Evolutionary conservation across 192 early-diverging fungal species (phyloP), one percentile per base, ranked within the genome.

Genomic region (Mycoemilia scoparia): DNA sequence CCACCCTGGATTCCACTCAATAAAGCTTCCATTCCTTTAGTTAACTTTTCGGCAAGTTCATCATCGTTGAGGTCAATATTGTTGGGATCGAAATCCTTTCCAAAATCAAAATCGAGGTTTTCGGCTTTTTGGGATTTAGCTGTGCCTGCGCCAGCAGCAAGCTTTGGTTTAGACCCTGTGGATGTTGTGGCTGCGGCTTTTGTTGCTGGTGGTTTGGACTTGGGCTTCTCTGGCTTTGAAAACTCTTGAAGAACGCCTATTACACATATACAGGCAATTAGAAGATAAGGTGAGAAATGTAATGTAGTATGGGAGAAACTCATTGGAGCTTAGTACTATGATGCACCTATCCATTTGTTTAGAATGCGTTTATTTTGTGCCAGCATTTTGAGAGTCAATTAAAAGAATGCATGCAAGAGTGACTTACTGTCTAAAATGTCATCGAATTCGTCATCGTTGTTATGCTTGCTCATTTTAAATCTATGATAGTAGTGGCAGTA

Each of bases 241-340:
- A 84, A 83, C 43, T 81, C 77, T 41, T 84, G 79, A 27, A 84
- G 54, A 26, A 78, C 78, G 47, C 76, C 79, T 79, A 36, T 23
- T n/a, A n/a, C n/a, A n/a, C n/a, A n/a, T n/a, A n/a, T n/a, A n/a
- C n/a, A n/a, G n/a, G n/a, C n/a, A n/a, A n/a, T n/a, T n/a, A n/a
- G n/a, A n/a, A 29, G 7, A 36, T 18, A 20, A 30, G 24, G 10
- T 32, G 7, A 25, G 29, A 7, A 39, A 29, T 12, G 19, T 16
- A n/a, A 7, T 24, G 16, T 19, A 30, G 22, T 25, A 18, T 18
- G 18, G 17, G n/a, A n/a, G n/a, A n/a, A n/a, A n/a, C n/a, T n/a
- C n/a, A n/a, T n/a, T n/a, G n/a, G n/a, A n/a, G n/a, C n/a, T n/a
- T n/a, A n/a, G n/a, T n/a, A n/a, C n/a, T n/a, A n/a, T n/a, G n/a